phyloP scores from a whole-genome alignment of 805 yeast species.

The Candida maesae region DNA sequence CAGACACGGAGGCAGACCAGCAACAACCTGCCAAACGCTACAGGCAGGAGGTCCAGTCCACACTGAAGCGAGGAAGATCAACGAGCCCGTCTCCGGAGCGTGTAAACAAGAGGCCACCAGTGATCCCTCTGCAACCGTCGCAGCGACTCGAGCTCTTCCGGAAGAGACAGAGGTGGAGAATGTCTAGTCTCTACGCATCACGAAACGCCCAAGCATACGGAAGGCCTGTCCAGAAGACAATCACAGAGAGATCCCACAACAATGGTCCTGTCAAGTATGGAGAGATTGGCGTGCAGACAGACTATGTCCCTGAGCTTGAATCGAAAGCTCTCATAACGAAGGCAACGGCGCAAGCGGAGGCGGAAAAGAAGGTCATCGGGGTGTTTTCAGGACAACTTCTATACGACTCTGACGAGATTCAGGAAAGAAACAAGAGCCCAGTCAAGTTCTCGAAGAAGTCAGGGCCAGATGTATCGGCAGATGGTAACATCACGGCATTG shows the following conservation, averaged over 20 bases:
- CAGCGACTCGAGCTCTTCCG: conserved; percentile 26
- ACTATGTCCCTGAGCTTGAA: conserved; percentile 16
- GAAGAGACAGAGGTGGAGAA: conserved; percentile 28
- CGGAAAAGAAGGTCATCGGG: conserved; percentile 23
- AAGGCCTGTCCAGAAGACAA: conserved; percentile 3
- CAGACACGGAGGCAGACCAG: neutral
- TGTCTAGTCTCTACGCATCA: conserved; percentile 21
- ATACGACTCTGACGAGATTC: conserved; percentile 23
- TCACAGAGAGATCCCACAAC: neutral
- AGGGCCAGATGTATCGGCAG: conserved; percentile 3
- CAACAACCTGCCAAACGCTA: conserved; percentile 2
- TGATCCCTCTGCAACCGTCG: conserved; percentile 24
- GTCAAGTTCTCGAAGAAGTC: conserved; percentile 19
- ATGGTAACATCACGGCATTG: conserved; percentile 15
- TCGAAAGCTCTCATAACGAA: conserved; percentile 16
- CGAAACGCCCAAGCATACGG: conserved; percentile 10
- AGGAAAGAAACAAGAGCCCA: conserved; percentile 17
- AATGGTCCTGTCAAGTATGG: conserved; percentile 8
- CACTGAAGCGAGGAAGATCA: conserved; percentile 6
- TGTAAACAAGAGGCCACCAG: conserved; percentile 30
- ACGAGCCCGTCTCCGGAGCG: conserved; percentile 4
- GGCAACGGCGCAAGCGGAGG: conserved; percentile 14
- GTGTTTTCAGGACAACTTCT: conserved; percentile 26
- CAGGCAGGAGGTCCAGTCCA: conserved; percentile 1
- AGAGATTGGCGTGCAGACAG: conserved; percentile 26